Percentiles rank a stretch among this genome's conserved stretches.
Evolutionary conservation across 352 stramenopile species (phyloP).

Genomic region (Globisporangium lucens): DNA sequence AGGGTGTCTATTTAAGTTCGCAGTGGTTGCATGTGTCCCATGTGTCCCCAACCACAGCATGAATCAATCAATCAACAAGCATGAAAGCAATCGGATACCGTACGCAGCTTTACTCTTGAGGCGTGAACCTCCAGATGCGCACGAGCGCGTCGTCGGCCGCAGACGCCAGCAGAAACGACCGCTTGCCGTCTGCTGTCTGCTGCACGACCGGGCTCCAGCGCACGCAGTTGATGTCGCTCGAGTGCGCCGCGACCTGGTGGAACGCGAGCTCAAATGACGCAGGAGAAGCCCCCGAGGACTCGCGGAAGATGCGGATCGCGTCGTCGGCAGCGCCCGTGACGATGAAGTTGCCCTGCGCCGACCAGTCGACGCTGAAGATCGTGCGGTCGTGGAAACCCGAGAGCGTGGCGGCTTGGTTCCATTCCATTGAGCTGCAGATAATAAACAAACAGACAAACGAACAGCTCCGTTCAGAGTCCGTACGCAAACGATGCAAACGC

Average conservation of each 20-base stretch:
- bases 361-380: constrained; percentile 94
- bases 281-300: constrained; percentile 23
- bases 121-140: constrained; percentile 64
- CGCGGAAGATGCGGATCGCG: constrained; percentile 85
- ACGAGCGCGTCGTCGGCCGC: constrained; percentile 61
- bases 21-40: not conserved
- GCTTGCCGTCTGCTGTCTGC: constrained; percentile 20
- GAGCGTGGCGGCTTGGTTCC: constrained; percentile 81
- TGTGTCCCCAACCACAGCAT: not conserved
- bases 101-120: constrained; percentile 3
- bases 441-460: not conserved
- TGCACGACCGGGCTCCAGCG: constrained; percentile 52
- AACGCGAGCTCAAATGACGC: constrained; percentile 67
- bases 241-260: constrained; percentile 50
- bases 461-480: not conserved
- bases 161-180: constrained; percentile 59
- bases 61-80: not conserved
- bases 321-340: constrained; percentile 91
- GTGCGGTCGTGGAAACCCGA: constrained; percentile 84
- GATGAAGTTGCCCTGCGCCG: constrained; percentile 78
- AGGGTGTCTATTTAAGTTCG: constrained; percentile 12
- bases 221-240: constrained; percentile 82
- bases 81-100: not conserved
- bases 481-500: not conserved
- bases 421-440: constrained; percentile 53